These are phyloP conservation scores for Didymella pinodella DNA, from an alignment of 2,329 filamentous ascomycete genomes.

Conservation along the genomic window DNA sequence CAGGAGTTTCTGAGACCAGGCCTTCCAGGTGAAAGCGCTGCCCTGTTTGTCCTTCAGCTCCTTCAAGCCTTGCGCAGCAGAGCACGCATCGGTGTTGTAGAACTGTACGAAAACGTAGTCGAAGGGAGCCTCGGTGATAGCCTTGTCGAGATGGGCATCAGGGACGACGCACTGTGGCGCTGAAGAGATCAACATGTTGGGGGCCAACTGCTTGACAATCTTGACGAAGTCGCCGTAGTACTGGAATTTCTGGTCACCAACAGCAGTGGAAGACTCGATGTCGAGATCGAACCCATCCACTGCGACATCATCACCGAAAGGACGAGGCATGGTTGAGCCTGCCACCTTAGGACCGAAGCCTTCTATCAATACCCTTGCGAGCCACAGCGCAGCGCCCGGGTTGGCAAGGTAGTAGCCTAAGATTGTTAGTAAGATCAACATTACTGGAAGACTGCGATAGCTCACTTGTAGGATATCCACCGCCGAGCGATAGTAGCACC, in stretches of 20 bases:
- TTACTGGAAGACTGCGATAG: not conserved
- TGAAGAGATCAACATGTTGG: conserved; percentile 59
- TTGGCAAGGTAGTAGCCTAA: conserved; percentile 55
- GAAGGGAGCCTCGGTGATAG: conserved; percentile 56
- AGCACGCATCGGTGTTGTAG: conserved; percentile 63
- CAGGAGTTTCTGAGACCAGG: conserved; percentile 33
- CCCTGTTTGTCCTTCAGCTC: not conserved
- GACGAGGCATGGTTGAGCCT: conserved; percentile 52
- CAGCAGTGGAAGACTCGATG: conserved; percentile 44
- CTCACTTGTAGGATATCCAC: conserved; percentile 39
- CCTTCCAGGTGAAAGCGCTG: not conserved
- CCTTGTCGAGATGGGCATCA: conserved; percentile 56
- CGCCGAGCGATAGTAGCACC: conserved; percentile 58
- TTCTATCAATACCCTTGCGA: conserved; percentile 60
- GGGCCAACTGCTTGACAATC: conserved; percentile 52
- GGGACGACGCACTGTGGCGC: conserved; percentile 63
- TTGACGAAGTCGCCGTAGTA: conserved; percentile 60
- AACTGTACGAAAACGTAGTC: conserved; percentile 65
- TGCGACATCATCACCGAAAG: conserved; percentile 55
- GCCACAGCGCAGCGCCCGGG: conserved; percentile 52
- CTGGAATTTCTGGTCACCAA: conserved; percentile 43
- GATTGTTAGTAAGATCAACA: conserved; percentile 25
- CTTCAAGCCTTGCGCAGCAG: conserved; percentile 49
- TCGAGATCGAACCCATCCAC: conserved; percentile 65
- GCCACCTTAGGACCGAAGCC: conserved; percentile 57